Base-by-base conservation (phyloP, 169 alveolate genomes). In the Plasmodium gonderi region DNA sequence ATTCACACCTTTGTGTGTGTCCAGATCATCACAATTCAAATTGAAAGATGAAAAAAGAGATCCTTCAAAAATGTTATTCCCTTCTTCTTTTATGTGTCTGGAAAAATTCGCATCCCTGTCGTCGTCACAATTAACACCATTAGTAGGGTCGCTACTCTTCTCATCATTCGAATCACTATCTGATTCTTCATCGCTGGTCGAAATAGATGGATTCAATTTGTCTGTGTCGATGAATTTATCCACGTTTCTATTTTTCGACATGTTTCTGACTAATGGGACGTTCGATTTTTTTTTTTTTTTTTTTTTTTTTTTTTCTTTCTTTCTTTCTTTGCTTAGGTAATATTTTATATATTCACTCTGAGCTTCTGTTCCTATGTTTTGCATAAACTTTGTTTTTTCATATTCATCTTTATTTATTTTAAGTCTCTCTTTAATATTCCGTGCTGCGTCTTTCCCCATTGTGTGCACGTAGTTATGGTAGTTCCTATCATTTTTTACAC, bases 21-120 rank as follows among this genome's bases (percentile, higher is more conserved):
- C 44, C n/a, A 26, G 23, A 1, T 12, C 36, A 20, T 51, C 38
- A 54, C 9, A 23, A 17, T 26, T 31, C 31, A 76, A 45, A 23
- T 76, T 76, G 45, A 76, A 76, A 31, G 83, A 76, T 12, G 83
- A 76, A 76, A 76, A 76, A 17, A 76, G 60, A n/a, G 83, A 76
- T n/a, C 33, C 83, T 1, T 31, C 83, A 11, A 76, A 76, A 23
- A 44, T 76, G 33, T 20, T 29, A 44, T 74, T 38, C 40, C 49
- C 60, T 23, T 31, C 36, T 2, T 26, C 36, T 6, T 9, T 72
- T 7, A 3, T 38, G 11, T 23, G 33, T 65, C 49, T 47, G 7
- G 49, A n/a, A n/a, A n/a, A n/a, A n/a, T n/a, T n/a, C n/a, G n/a
- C n/a, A n/a, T n/a, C n/a, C n/a, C n/a, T n/a, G n/a, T n/a, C n/a